Conservation (phyloP, 2,329 filamentous ascomycete genomes). For the Coniochaeta prunicola region DNA sequence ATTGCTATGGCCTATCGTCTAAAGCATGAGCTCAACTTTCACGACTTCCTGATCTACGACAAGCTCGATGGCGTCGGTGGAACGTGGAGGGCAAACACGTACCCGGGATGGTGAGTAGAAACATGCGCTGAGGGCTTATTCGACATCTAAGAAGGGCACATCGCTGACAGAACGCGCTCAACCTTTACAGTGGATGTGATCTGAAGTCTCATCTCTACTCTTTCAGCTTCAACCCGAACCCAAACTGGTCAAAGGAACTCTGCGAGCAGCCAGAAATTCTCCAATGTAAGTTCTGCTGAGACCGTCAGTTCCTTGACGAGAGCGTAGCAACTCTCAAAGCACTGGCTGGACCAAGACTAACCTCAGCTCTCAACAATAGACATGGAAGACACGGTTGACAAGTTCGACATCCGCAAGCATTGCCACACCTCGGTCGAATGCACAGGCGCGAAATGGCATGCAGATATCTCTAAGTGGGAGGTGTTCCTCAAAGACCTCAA, state of each 20-base stretch:
- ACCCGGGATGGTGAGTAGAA: conserved; percentile 19
- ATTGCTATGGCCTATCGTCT: conserved; percentile 24
- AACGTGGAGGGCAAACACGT: conserved; percentile 22
- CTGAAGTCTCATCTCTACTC: conserved; percentile 32
- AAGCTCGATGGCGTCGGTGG: conserved; percentile 21
- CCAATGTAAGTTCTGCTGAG: conserved; percentile 13
- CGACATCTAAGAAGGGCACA: not conserved
- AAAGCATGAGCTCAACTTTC: conserved; percentile 10
- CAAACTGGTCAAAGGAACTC: conserved; percentile 26
- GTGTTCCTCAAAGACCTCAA: conserved; percentile 7
- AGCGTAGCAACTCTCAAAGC: not conserved
- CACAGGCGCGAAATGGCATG: conserved; percentile 14
- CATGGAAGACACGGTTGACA: conserved; percentile 11
- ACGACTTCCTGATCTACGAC: conserved; percentile 21
- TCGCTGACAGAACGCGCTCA: not conserved
- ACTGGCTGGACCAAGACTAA: not conserved
- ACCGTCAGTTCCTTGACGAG: too few species aligned
- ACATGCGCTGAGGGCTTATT: too few species aligned
- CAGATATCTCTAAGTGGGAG: conserved; percentile 9
- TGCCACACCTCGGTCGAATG: conserved; percentile 13
- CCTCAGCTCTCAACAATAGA: conserved; percentile 4
- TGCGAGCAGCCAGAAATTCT: conserved; percentile 26
- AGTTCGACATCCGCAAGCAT: conserved; percentile 14
- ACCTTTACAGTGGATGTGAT: conserved; percentile 15
- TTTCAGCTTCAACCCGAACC: conserved; percentile 32